Base-by-base conservation (phyloP, 495 filamentous ascomycete genomes). In the Penicillium cataractarum region DNA sequence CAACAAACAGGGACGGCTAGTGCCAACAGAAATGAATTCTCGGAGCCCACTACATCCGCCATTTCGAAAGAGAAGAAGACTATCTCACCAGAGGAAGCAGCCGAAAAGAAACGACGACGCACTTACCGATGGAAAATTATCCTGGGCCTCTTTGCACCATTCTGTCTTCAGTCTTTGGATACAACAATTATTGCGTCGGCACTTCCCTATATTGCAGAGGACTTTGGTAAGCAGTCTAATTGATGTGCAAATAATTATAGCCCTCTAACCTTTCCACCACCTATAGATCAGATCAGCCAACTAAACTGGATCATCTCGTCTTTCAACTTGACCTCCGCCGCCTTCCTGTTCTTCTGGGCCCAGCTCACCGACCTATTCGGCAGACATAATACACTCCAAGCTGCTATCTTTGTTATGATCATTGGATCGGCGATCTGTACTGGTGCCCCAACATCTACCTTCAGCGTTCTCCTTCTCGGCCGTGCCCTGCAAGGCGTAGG, bases 221-320 rank as follows among this genome's bases (percentile, higher is more conserved):
- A 88, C 57, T 88, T 88, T 68, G 68, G 84, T 86, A 68, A 39
- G 80, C 64, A n/a, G n/a, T n/a, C n/a, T n/a, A n/a, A n/a, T n/a
- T n/a, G n/a, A n/a, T n/a, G n/a, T n/a, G n/a, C n/a, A n/a, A n/a
- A n/a, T n/a, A n/a, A n/a, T n/a, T n/a, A n/a, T n/a, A n/a, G n/a
- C n/a, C n/a, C n/a, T n/a, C 42, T 46, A 9, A 46, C 42, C 3
- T 46, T 52, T 4, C 22, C 49, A 6, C 15, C 32, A 46, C 50
- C 67, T 42, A 50, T 55, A 86, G 84, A 80, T 59, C 68, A 84
- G 64, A 71, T 87, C 32, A 71, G 75, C 19, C 81, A 87, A 61
- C 74, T 87, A 8, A 88, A 86, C 65, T 88, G 86, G 85, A 87
- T 89, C 65, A 79, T 88, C 52, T 83, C 86, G 0, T 75, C 84